Conservation (phyloP, 352 stramenopile species). For the Globisporangium splendens region DNA sequence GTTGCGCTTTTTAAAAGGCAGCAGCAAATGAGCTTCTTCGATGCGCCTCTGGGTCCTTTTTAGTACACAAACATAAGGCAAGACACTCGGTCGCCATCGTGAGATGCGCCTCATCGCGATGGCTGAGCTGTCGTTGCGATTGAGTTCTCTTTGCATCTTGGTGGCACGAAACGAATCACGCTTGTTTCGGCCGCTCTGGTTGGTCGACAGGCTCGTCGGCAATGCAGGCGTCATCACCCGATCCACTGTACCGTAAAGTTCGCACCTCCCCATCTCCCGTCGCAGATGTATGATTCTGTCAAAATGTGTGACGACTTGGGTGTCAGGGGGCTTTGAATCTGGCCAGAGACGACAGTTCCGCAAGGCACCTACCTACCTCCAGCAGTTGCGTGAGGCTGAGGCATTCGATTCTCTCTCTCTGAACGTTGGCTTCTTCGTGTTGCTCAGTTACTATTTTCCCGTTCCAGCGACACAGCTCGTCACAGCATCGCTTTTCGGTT, state of each 20-base stretch:
- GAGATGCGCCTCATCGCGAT: constrained; percentile 6
- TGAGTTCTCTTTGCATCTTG: constrained; percentile 2
- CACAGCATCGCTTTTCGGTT: neutral
- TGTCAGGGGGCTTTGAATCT: constrained; percentile 15
- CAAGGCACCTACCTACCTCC: neutral
- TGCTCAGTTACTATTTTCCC: constrained; percentile 6
- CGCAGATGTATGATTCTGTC: constrained; percentile 21
- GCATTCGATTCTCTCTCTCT: no score
- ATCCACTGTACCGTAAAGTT: constrained; percentile 8
- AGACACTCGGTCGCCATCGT: neutral
- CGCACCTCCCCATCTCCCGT: constrained; percentile 9
- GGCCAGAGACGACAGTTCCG: constrained; percentile 1
- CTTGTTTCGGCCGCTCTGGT: constrained; percentile 14
- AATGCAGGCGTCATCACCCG: constrained; percentile 25
- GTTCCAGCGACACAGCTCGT: neutral
- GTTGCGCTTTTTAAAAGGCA: no score
- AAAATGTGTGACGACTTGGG: constrained; percentile 19
- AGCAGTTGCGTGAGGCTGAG: neutral
- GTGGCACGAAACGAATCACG: constrained; percentile 3
- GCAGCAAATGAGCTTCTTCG: no score
- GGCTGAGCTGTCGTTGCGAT: neutral
- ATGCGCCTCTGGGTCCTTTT: no score
- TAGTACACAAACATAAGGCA: no score
- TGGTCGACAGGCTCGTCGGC: constrained; percentile 22
- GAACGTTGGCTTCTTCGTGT: neutral